These are phyloP conservation scores for Suillus paluster DNA, from an alignment of 768 basidiomycete species.

Conservation along the genomic window DNA sequence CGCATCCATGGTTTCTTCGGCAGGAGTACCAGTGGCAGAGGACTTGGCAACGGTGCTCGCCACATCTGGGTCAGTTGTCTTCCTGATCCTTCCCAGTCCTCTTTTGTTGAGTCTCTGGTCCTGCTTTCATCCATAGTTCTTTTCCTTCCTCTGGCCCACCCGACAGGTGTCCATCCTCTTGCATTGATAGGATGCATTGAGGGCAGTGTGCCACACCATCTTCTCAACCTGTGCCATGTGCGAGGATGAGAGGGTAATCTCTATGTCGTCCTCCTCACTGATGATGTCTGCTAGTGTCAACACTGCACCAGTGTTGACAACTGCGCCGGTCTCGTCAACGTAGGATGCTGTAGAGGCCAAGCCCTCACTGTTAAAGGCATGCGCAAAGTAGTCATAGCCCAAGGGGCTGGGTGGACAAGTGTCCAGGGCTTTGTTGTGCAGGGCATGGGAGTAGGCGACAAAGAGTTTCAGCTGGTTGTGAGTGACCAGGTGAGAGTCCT, in stretches of 20 bases:
- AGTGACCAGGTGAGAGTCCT: not conserved
- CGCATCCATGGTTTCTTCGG: too few species aligned
- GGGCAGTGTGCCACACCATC: not conserved
- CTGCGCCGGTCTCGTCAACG: not conserved
- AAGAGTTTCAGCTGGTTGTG: not conserved
- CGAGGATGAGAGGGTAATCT: not conserved
- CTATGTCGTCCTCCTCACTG: rapidly evolving
- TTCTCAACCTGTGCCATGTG: not conserved
- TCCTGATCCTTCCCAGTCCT: too few species aligned
- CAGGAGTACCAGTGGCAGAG: too few species aligned
- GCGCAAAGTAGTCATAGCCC: not conserved
- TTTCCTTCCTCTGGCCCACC: too few species aligned
- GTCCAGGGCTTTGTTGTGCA: not conserved
- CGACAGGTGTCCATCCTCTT: too few species aligned
- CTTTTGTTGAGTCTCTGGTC: too few species aligned
- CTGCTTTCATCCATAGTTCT: too few species aligned
- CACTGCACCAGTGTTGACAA: not conserved
- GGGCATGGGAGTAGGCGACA: not conserved
- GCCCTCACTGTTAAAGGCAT: not conserved
- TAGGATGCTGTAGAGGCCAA: not conserved
- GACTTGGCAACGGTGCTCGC: too few species aligned
- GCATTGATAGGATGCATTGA: not conserved
- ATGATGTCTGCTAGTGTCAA: not conserved
- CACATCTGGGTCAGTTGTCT: too few species aligned
- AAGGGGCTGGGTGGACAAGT: not conserved